A percentile compares a stretch with the other conserved stretches of the same genome.
These are phyloP conservation scores for Monosporozyma yasuniensis DNA, from an alignment of 805 yeast genomes.

Conservation along the genomic window DNA sequence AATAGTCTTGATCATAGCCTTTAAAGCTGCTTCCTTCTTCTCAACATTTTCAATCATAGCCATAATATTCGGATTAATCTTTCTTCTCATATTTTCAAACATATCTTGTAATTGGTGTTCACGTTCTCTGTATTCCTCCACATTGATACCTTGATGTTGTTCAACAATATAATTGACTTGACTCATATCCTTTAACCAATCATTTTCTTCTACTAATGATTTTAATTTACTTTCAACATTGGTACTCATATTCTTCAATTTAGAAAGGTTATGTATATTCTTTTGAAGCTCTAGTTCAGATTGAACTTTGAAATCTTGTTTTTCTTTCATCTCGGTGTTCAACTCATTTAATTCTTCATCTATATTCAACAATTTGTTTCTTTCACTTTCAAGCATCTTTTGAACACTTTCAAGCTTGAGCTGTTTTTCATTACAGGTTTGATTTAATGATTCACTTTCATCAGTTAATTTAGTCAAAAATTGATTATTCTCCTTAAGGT, in stretches of 20 bases:
- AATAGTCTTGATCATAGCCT: constrained; percentile 74
- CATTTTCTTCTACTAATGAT: constrained; percentile 43
- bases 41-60: constrained; percentile 86
- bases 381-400: constrained; percentile 32
- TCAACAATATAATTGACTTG: constrained; percentile 47
- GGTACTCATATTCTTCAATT: constrained; percentile 33
- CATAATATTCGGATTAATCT: constrained; percentile 80
- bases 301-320: constrained; percentile 35
- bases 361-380: constrained; percentile 51
- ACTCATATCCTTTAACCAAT: constrained; percentile 66
- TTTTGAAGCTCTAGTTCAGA: constrained; percentile 45
- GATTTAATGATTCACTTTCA: constrained; percentile 21
- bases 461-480: constrained; percentile 32
- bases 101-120: constrained; percentile 48
- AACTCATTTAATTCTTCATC: constrained; percentile 70
- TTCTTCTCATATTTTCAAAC: constrained; percentile 63
- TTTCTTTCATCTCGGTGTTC: constrained; percentile 37
- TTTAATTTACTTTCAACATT: constrained; percentile 35
- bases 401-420: constrained; percentile 23
- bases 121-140: constrained; percentile 53
- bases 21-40: constrained; percentile 70
- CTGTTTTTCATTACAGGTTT: constrained; percentile 19
- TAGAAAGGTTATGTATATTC: constrained; percentile 46
- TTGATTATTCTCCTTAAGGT: constrained; percentile 31
- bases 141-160: constrained; percentile 53